phyloP scores from a whole-genome alignment of 768 basidiomycete genomes.

The Trametes elegans region DNA sequence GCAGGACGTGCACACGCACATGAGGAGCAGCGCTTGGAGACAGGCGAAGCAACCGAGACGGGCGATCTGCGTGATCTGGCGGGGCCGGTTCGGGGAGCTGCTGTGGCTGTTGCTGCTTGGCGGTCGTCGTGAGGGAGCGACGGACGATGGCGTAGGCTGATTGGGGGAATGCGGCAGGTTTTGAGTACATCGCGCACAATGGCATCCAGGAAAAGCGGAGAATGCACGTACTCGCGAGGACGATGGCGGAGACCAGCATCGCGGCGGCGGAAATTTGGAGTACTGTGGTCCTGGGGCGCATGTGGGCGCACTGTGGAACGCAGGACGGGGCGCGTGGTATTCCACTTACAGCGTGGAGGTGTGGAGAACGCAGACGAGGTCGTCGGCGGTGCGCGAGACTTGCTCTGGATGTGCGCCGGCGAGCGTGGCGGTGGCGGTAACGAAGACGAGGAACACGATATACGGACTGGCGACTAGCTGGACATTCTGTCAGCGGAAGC shows the following conservation, averaged over 20 bases:
- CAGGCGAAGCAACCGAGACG: slow-evolving; percentile 9
- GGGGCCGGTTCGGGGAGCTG: not conserved
- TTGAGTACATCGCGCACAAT: not conserved
- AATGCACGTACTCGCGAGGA: slow-evolving; percentile 4
- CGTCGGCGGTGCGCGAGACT: slow-evolving; percentile 17
- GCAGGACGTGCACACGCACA: slow-evolving; percentile 1
- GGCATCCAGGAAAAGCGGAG: not conserved
- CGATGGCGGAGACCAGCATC: not conserved
- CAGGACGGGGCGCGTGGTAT: not conserved
- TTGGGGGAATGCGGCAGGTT: not conserved
- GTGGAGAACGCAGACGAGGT: slow-evolving; percentile 19
- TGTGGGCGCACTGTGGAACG: not conserved
- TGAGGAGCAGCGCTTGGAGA: slow-evolving; percentile 8
- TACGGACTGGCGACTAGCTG: slow-evolving; percentile 21
- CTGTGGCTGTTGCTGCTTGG: too few species aligned
- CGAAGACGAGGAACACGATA: slow-evolving; percentile 12
- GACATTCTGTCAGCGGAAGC: not conserved
- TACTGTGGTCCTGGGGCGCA: not conserved
- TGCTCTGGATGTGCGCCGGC: slow-evolving; percentile 3
- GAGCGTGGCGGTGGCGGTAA: slow-evolving; percentile 2
- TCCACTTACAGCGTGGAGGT: slow-evolving; percentile 16
- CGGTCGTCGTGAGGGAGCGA: slow-evolving; percentile 1
- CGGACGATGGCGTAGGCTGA: slow-evolving; percentile 10
- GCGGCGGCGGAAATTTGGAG: slow-evolving; percentile 3
- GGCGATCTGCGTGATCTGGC: not conserved